These are phyloP conservation scores for Posidonia oceanica DNA, from an alignment of 116 monocot species.

Conservation along the genomic window DNA sequence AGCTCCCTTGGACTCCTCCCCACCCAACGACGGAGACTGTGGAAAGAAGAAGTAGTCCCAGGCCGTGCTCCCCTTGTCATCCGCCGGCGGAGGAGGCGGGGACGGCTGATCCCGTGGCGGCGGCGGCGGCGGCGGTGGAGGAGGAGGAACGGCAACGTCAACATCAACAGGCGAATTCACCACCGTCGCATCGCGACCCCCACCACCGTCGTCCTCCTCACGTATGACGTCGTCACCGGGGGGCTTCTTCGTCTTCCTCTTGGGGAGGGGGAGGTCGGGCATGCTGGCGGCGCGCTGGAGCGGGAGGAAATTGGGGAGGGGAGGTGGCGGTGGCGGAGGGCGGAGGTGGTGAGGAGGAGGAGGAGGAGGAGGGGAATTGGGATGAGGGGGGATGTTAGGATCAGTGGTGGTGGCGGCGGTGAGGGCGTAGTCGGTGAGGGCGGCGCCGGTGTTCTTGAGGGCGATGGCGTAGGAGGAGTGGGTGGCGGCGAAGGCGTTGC, in stretches of 20 bases:
- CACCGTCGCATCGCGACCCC: no score
- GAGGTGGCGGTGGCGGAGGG: conserved; percentile 32
- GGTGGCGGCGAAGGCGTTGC: conserved; percentile 76
- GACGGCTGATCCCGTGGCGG: conserved; percentile 8
- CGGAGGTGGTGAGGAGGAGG: conserved; percentile 5
- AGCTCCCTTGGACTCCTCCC: no score
- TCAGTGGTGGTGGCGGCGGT: conserved; percentile 8
- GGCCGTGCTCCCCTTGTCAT: conserved; percentile 11
- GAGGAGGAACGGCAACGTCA: neutral
- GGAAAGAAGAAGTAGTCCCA: conserved; percentile 59
- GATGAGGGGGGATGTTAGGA: neutral
- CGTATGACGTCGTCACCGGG: conserved; percentile 11
- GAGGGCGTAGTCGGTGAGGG: conserved; percentile 60
- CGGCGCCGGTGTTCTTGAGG: conserved; percentile 72
- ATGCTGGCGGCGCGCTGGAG: conserved; percentile 52
- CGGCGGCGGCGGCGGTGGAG: conserved; percentile 4
- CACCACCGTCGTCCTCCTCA: conserved; percentile 28
- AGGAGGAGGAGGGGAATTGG: conserved; percentile 6
- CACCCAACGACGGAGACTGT: conserved; percentile 22
- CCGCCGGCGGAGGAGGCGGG: conserved; percentile 8
- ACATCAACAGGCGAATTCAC: no score
- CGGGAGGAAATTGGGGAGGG: conserved; percentile 32
- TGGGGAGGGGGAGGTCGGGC: conserved; percentile 36
- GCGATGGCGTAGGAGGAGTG: conserved; percentile 54
- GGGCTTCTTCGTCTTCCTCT: neutral